A percentile compares a stretch with the other conserved stretches of the same genome.
Conservation (phyloP, 225 moss, liverwort and hornwort genomes). For the Thuidium tamariscinum region DNA sequence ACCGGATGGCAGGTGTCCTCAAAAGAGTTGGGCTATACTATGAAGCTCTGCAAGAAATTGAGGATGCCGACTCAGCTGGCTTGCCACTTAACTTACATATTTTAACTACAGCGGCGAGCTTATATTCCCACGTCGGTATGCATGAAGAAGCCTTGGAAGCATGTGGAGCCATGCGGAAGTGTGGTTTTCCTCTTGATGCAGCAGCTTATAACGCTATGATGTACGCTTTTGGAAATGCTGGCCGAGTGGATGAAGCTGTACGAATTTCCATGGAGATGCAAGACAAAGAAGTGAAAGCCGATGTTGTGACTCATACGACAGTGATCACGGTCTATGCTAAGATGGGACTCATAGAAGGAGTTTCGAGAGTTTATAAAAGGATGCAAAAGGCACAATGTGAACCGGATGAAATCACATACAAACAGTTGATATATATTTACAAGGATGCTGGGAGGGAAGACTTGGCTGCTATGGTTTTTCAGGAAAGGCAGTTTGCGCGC, state of each 20-base stretch:
- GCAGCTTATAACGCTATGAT: constrained; percentile 81
- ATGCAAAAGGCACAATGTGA: constrained; percentile 87
- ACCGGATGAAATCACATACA: constrained; percentile 67
- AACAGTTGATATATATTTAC: constrained; percentile 55
- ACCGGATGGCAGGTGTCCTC: constrained; percentile 57
- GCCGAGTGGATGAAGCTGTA: constrained; percentile 77
- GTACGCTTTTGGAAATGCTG: constrained; percentile 72
- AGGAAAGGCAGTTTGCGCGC: constrained; percentile 83
- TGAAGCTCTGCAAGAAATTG: constrained; percentile 56
- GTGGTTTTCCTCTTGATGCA: constrained; percentile 57
- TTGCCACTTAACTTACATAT: constrained; percentile 50
- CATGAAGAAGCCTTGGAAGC: constrained; percentile 64
- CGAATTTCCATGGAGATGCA: constrained; percentile 87
- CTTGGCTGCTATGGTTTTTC: constrained; percentile 81
- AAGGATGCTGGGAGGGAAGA: constrained; percentile 75
- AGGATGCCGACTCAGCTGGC: constrained; percentile 45
- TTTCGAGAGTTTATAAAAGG: constrained; percentile 77
- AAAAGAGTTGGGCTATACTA: constrained; percentile 53
- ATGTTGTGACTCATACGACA: constrained; percentile 82
- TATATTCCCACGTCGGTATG: constrained; percentile 59
- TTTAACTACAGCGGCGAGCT: constrained; percentile 56
- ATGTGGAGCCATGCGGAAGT: constrained; percentile 54
- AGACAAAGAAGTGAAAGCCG: constrained; percentile 41
- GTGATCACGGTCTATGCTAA: constrained; percentile 86
- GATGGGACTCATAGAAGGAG: constrained; percentile 83